phyloP scores from a whole-genome alignment of 2,329 filamentous ascomycete species.

The Neofusicoccum cordaticola region DNA sequence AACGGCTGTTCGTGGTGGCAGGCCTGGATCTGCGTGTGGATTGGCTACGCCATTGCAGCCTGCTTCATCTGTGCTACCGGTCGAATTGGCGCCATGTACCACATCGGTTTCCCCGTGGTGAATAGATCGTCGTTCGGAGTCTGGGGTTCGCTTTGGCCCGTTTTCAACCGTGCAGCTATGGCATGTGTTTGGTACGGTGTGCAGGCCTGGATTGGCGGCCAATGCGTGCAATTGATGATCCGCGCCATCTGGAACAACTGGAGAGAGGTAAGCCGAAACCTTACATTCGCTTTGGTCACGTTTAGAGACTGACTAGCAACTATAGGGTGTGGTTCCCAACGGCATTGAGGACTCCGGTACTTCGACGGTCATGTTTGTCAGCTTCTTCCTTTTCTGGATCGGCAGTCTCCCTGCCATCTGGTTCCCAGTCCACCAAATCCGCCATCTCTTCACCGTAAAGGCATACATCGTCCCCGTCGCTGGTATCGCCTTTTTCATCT shows the following conservation, averaged over 20 bases:
- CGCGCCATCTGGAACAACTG: slow-evolving; percentile 74
- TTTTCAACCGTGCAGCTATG: slow-evolving; percentile 85
- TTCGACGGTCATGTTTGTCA: slow-evolving; percentile 70
- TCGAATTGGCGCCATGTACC: slow-evolving; percentile 80
- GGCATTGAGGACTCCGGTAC: slow-evolving; percentile 68
- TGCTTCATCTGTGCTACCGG: slow-evolving; percentile 75
- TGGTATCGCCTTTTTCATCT: slow-evolving; percentile 83
- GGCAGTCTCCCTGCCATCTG: slow-evolving; percentile 78
- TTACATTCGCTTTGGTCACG: neutral
- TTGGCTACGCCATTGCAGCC: slow-evolving; percentile 76
- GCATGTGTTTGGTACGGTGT: slow-evolving; percentile 87
- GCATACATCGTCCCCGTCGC: slow-evolving; percentile 78
- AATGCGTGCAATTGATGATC: slow-evolving; percentile 88
- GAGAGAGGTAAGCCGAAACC: slow-evolving; percentile 39
- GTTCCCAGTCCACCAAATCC: slow-evolving; percentile 84
- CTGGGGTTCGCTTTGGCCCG: slow-evolving; percentile 85
- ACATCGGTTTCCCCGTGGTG: slow-evolving; percentile 84
- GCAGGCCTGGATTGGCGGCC: slow-evolving; percentile 75
- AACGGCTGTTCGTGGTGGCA: slow-evolving; percentile 86
- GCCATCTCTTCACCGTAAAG: slow-evolving; percentile 89
- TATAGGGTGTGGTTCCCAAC: slow-evolving; percentile 59
- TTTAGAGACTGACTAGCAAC: neutral
- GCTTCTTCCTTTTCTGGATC: slow-evolving; percentile 86
- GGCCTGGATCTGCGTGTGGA: slow-evolving; percentile 72
- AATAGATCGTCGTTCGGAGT: slow-evolving; percentile 78